Evolutionary conservation across 345 rosid species (phyloP).

Genomic region (Gynandropsis gynandra): DNA sequence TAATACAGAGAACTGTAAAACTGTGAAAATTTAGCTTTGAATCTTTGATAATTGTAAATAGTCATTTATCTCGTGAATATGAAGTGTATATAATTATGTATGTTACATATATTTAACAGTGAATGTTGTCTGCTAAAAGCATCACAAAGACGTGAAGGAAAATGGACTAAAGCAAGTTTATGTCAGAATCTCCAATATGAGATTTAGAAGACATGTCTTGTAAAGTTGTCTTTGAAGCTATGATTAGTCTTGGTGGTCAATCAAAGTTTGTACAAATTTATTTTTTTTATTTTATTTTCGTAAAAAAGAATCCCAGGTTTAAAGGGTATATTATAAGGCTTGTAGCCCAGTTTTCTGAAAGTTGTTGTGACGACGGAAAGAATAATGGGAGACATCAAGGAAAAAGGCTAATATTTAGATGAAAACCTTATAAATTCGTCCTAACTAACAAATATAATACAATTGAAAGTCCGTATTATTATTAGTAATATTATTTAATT

Average conservation of each 20-base stretch:
- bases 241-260: constrained; percentile 17
- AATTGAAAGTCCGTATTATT: too few species aligned
- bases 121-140: constrained; percentile 46
- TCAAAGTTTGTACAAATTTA: neutral
- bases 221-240: constrained; percentile 31
- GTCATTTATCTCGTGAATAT: neutral
- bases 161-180: neutral
- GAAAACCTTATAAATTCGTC: too few species aligned
- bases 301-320: neutral
- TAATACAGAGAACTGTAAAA: too few species aligned
- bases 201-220: constrained; percentile 22
- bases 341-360: too few species aligned
- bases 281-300: neutral
- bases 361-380: too few species aligned
- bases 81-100: constrained; percentile 1
- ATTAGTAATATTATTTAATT: neutral
- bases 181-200: constrained; percentile 22
- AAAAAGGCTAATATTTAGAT: too few species aligned
- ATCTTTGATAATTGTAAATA: neutral
- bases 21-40: too few species aligned
- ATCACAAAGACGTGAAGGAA: constrained; percentile 19
- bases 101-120: constrained; percentile 27
- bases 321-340: too few species aligned
- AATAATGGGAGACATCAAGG: too few species aligned
- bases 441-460: too few species aligned